Base-by-base conservation (phyloP, 177 flowering plant species). In the Vitis hybrid region DNA sequence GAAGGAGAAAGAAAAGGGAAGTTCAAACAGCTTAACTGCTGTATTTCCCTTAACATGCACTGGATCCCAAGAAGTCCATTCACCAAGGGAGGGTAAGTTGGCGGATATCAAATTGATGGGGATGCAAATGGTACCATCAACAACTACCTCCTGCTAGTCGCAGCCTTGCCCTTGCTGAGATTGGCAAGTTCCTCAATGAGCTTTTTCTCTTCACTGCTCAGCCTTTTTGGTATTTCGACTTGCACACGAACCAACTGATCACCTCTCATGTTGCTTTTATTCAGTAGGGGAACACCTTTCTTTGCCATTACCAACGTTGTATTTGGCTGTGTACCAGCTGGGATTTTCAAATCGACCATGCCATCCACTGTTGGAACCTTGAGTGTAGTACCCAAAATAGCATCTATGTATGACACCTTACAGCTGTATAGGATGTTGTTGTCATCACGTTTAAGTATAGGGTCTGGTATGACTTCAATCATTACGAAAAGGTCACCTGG, bases 281-380 rank as follows among this genome's bases (percentile, higher is more conserved):
- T 90, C 7, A 91, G 70, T 2, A 80, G 68, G 2, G 98, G 98
- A 13, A 92, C 97, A 5, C 98, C 97, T 75, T 89, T 92, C 77
- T 89, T 92, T 5, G 91, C 88, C 97, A 92, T 87, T 63, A 93
- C 97, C 59, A 92, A 79, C 0, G 97, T 93, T 3, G 96, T 88
- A 59, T 82, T 86, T 1, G 97, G 98, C 68, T 93, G 98, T 2
- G 98, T 93, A 19, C 97, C 98, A 2, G 96, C 72, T 4, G 95
- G 98, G 68, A 93, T 81, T 76, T 87, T 92, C 68, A 93, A 71
- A 74, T 92, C 98, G 5, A 87, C 93, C 77, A 75, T 82, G 61
- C 97, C 97, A 64, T 93, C 98, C 18, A 93, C 97, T 0, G 96
- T 93, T 3, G 98, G 98, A 33, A 93, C 97, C 76, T 90, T 92